Conservation (phyloP, 140 eudicot species). For the Ambrosia hybrid region DNA sequence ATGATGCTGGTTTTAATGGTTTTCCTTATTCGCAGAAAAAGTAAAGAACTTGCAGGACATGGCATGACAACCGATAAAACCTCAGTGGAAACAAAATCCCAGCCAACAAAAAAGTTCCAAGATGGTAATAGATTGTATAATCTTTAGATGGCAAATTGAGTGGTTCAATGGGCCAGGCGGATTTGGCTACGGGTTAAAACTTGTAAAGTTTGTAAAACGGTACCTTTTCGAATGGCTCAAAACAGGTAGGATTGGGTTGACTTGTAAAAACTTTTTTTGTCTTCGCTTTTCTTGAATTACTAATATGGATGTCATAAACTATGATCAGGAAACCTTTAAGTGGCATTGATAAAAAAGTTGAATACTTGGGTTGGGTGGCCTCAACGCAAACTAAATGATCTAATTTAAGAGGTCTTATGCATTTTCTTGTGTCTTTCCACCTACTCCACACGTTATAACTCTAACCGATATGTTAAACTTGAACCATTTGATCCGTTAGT, state of each 20-base stretch:
- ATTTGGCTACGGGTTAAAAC: conserved; percentile 1
- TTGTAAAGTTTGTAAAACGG: neutral
- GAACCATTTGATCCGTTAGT: neutral
- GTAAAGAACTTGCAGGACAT: conserved; percentile 55
- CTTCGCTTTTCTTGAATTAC: neutral
- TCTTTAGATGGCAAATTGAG: neutral
- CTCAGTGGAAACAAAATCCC: conserved; percentile 47
- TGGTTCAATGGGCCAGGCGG: neutral
- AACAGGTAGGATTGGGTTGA: neutral
- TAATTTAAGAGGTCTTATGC: neutral
- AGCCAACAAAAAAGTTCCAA: conserved; percentile 53
- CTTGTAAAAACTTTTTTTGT: neutral
- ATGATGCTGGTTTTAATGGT: conserved; percentile 53
- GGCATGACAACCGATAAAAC: conserved; percentile 36
- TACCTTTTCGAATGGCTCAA: neutral
- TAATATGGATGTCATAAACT: neutral
- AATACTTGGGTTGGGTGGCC: too few species aligned
- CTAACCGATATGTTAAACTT: neutral
- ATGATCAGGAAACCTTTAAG: neutral
- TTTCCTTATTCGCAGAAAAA: conserved; percentile 70
- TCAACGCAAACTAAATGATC: neutral
- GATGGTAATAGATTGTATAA: conserved; percentile 49
- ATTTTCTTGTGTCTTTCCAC: neutral
- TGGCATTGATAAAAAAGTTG: neutral
- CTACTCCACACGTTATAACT: neutral